phyloP scores from a whole-genome alignment of 1,284 basidiomycete species.

The Malassezia brasiliensis region DNA sequence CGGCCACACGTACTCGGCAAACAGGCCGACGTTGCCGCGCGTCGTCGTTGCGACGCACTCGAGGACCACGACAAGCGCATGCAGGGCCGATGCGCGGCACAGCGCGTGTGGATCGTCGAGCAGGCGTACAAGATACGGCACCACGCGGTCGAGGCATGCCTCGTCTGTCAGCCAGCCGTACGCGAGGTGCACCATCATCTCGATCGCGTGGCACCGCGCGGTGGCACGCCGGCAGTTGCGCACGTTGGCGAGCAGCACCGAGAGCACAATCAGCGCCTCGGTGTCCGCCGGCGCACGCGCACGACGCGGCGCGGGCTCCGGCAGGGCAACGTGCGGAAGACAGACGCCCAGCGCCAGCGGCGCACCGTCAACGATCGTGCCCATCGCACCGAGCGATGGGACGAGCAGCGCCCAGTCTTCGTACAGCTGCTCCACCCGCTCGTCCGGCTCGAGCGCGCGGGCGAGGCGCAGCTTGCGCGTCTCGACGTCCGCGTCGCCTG shows the following conservation, averaged over 20 bases:
- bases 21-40: conserved; percentile 71
- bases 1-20: conserved; percentile 90
- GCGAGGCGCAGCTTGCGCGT: not conserved
- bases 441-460: conserved; percentile 30
- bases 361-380: not conserved
- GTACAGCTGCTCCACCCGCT: conserved; percentile 41
- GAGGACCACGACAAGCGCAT: conserved; percentile 58
- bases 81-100: conserved; percentile 56
- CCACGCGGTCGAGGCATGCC: conserved; percentile 82
- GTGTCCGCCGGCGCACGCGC: conserved; percentile 55
- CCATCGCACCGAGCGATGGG: conserved; percentile 20
- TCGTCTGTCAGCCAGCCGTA: conserved; percentile 75
- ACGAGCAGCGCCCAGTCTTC: conserved; percentile 39
- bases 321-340: conserved; percentile 1
- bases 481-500: not conserved
- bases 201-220: conserved; percentile 73
- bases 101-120: conserved; percentile 71
- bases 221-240: conserved; percentile 78
- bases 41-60: conserved; percentile 80
- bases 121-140: conserved; percentile 82
- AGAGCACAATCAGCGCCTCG: conserved; percentile 67
- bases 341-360: conserved; percentile 1
- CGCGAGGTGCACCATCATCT: conserved; percentile 74
- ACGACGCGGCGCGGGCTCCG: conserved; percentile 8
- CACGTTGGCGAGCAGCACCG: conserved; percentile 78